Evolutionary conservation across 2,329 filamentous ascomycete genomes (phyloP).

Genomic region (Ophiostoma tasmaniense): DNA sequence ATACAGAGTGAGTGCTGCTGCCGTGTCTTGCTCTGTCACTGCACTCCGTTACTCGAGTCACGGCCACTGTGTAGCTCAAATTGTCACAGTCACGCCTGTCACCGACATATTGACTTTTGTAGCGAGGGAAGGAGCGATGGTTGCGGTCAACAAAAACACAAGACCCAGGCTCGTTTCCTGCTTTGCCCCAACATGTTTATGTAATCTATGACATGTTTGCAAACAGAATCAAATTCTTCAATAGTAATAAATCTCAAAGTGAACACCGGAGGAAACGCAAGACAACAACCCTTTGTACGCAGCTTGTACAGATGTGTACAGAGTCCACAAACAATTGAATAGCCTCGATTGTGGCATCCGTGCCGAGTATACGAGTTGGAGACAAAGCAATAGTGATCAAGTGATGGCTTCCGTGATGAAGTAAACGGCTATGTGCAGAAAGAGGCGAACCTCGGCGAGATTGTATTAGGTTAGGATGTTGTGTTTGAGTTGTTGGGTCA

Average conservation of each 20-base stretch:
- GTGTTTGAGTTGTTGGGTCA: too few relatives aligned
- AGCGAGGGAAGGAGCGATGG: slow-evolving; percentile 7
- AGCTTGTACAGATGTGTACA: neutral
- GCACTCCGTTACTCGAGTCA: neutral
- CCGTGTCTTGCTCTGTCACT: neutral
- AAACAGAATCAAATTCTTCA: too few relatives aligned
- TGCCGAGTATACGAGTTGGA: neutral
- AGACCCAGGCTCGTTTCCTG: neutral
- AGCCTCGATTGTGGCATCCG: neutral
- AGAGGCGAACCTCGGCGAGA: neutral
- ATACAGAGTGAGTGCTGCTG: neutral
- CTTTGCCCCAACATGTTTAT: neutral
- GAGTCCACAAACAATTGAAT: neutral
- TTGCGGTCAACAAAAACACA: neutral
- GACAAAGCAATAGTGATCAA: neutral
- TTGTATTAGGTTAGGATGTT: too few relatives aligned
- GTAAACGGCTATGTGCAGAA: neutral
- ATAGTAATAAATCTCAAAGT: neutral
- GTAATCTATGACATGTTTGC: neutral
- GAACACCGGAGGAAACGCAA: slow-evolving; percentile 3
- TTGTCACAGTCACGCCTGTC: neutral
- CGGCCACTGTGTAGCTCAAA: neutral
- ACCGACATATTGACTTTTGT: neutral
- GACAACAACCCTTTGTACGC: neutral
- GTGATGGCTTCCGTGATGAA: neutral